Base-by-base conservation (phyloP, 2,329 filamentous ascomycete species). In the Aschersonia sp. region DNA sequence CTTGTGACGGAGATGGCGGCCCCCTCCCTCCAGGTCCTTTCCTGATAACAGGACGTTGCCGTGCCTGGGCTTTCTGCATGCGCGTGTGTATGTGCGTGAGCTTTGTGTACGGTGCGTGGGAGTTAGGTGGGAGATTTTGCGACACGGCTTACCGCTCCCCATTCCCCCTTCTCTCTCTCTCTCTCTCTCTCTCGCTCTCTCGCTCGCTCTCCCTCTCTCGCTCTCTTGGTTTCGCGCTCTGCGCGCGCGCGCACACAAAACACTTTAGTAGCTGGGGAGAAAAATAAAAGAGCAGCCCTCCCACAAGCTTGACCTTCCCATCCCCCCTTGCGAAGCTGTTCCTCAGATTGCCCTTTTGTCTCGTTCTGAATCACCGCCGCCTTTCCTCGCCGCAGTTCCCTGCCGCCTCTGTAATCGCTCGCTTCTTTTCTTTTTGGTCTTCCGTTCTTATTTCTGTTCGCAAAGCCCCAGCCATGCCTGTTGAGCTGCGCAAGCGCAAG, bases 401-500 rank as follows among this genome's bases (percentile, higher is more conserved):
- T 43, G 2, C 4, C 40, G 7, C 28, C 28, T 43, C 20, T 20
- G 20, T 43, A 9, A 20, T 43, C 20, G 3, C 28, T n/a, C 20
- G 10, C 5, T 43, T 43, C 40, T 43, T 43, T 20, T 43, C 28
- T 43, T 6, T 4, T 43, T 43, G 9, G 9, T 29, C 40, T 7
- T 38, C 35, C 35, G 7, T 7, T 38, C 35, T 7, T 7, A 38
- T 7, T 38, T 38, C 35, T 7, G 10, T 42, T 42, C 40, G 6
- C 20, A 6, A 42, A 42, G n/a, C 40, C 20, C 35, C 31, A 41
- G 41, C n/a, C n/a, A 80, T 80, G 77, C 73, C 75, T 52, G 69
- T 74, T 55, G 73, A 73, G 58, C 68, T 80, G 43, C 72, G 77
- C 65, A 80, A 80, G 67, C 75, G 77, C 68, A 79, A 79, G 64